Evolutionary conservation across 2,329 filamentous ascomycete species (phyloP).

Genomic region (Pseudogymnoascus sp.): DNA sequence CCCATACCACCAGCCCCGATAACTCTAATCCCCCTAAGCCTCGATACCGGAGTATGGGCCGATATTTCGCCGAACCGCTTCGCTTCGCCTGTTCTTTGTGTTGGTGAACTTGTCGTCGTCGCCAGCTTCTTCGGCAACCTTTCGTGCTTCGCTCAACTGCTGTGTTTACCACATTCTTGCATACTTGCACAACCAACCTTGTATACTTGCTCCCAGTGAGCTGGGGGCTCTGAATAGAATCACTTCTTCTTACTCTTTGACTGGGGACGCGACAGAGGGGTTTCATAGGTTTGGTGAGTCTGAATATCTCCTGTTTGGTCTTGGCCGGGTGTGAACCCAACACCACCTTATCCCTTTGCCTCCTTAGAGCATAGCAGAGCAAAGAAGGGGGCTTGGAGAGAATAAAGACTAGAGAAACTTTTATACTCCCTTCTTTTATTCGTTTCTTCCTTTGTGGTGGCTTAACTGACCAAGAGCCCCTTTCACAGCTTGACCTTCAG

Average conservation of each 20-base stretch:
- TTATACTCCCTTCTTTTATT: background rate
- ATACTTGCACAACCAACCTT: background rate
- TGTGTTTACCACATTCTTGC: background rate
- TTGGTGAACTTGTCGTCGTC: background rate
- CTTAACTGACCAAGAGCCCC: background rate
- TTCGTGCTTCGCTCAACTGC: background rate
- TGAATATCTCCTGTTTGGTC: background rate
- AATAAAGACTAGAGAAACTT: background rate
- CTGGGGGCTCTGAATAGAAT: background rate
- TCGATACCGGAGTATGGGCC: background rate
- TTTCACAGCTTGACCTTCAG: background rate
- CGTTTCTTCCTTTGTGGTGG: background rate
- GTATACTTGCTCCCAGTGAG: background rate
- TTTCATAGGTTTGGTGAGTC: background rate
- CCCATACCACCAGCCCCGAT: background rate
- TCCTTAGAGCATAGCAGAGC: background rate
- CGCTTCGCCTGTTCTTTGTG: conserved; percentile 3
- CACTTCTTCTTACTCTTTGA: background rate
- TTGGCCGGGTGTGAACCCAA: too few relatives aligned
- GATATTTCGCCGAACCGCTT: background rate
- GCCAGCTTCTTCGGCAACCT: background rate
- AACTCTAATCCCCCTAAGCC: background rate
- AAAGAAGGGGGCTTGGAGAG: background rate
- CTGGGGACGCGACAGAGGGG: background rate
- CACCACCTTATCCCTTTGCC: background rate